Percentiles rank a stretch among this genome's conserved stretches.
phyloP scores from a whole-genome alignment of 495 filamentous ascomycete genomes.

The Podospora australis region DNA sequence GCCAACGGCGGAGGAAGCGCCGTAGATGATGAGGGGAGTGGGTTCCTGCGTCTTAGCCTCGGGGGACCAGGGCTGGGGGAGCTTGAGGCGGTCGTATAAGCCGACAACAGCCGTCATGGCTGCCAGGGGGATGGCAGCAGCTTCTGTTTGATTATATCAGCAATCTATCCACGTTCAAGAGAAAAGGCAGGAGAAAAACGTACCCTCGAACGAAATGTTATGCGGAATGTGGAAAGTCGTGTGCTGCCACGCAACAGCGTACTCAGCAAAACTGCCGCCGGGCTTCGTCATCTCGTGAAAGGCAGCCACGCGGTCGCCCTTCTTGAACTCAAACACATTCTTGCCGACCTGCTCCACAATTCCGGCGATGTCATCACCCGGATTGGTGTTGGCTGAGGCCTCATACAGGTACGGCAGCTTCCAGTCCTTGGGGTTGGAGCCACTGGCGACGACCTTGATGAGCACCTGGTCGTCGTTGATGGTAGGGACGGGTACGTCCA shows the following conservation, averaged over 20 bases:
- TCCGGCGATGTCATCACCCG: constrained; percentile 70
- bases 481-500: constrained; percentile 52
- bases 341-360: constrained; percentile 56
- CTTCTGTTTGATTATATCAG: constrained; percentile 42
- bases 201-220: constrained; percentile 61
- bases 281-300: constrained; percentile 55
- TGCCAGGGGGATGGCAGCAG: constrained; percentile 64
- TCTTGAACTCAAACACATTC: constrained; percentile 54
- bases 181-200: background rate
- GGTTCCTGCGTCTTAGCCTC: constrained; percentile 27
- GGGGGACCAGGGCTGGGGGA: constrained; percentile 60
- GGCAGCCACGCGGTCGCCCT: constrained; percentile 63
- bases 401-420: constrained; percentile 35
- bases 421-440: constrained; percentile 80
- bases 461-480: constrained; percentile 56
- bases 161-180: background rate
- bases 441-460: constrained; percentile 61
- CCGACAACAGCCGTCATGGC: constrained; percentile 67
- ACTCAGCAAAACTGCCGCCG: constrained; percentile 63
- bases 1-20: constrained; percentile 61
- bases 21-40: constrained; percentile 53
- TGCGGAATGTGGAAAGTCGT: constrained; percentile 65
- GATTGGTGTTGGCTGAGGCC: constrained; percentile 34
- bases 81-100: constrained; percentile 49
- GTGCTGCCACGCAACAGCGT: constrained; percentile 56